These are phyloP conservation scores for Starmerella scarabaei DNA, from an alignment of 805 yeast genomes.

Conservation along the genomic window DNA sequence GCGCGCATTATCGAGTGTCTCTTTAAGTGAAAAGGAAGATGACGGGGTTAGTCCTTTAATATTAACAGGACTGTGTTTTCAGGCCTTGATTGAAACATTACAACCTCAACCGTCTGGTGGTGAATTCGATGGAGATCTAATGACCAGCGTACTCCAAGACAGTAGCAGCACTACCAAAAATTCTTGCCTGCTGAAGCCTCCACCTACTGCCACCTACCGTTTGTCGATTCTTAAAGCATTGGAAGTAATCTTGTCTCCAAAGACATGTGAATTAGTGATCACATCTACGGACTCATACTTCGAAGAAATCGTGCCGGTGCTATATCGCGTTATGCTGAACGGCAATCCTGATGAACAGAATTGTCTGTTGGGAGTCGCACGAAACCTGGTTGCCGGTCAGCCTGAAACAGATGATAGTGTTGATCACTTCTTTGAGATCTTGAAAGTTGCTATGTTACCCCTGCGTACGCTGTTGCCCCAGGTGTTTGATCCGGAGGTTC, in stretches of 20 bases:
- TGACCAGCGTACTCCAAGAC: too few species aligned
- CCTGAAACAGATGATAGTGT: slow-evolving; percentile 40
- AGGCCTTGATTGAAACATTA: slow-evolving; percentile 42
- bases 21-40: slow-evolving; percentile 41
- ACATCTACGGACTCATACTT: slow-evolving; percentile 27
- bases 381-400: slow-evolving; percentile 40
- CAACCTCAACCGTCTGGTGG: background rate
- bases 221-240: slow-evolving; percentile 37
- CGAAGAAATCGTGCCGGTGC: slow-evolving; percentile 58
- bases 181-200: background rate
- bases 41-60: slow-evolving; percentile 48
- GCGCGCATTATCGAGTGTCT: slow-evolving; percentile 50
- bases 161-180: background rate
- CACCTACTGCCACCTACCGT: slow-evolving; percentile 19
- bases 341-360: slow-evolving; percentile 37
- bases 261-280: slow-evolving; percentile 44
- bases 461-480: slow-evolving; percentile 49
- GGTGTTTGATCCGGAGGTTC: slow-evolving; percentile 30
- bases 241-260: slow-evolving; percentile 41
- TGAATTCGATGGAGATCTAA: background rate
- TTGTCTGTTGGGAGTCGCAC: slow-evolving; percentile 42
- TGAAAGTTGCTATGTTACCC: slow-evolving; percentile 55
- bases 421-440: slow-evolving; percentile 70
- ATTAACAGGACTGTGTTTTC: slow-evolving; percentile 72
- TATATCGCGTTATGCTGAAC: slow-evolving; percentile 57